Conservation (phyloP, 2,329 filamentous ascomycete species). For the Proliferodiscus dingleyae region DNA sequence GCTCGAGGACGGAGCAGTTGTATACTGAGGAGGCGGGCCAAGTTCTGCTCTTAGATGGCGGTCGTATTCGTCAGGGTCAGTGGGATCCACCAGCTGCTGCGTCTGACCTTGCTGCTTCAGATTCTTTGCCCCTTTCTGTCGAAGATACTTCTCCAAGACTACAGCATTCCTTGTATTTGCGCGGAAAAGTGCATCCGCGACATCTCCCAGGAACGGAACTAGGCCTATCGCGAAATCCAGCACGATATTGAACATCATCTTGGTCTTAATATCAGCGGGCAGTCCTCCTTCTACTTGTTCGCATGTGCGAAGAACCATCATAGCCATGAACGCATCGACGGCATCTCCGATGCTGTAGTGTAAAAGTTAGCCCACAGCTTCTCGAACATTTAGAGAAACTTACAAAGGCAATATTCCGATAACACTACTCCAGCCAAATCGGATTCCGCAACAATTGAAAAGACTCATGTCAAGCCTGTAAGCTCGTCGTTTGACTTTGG, state of each 20-base stretch:
- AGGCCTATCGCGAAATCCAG: constrained; percentile 71
- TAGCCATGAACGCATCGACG: constrained; percentile 66
- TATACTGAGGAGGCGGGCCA: constrained; percentile 28
- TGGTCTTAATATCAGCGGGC: constrained; percentile 50
- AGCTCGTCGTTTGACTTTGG: constrained; percentile 77
- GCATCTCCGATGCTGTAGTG: constrained; percentile 63
- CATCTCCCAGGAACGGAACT: constrained; percentile 70
- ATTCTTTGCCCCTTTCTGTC: constrained; percentile 60
- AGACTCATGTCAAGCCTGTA: constrained; percentile 82
- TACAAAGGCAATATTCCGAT: constrained; percentile 80
- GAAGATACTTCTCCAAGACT: constrained; percentile 58
- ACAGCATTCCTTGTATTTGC: constrained; percentile 74
- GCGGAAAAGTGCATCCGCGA: constrained; percentile 62
- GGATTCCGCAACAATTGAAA: constrained; percentile 74
- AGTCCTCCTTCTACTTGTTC: constrained; percentile 73
- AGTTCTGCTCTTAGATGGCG: constrained; percentile 26
- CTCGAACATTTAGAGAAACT: no score
- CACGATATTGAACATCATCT: constrained; percentile 77
- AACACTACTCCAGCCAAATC: constrained; percentile 84
- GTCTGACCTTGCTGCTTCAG: constrained; percentile 43
- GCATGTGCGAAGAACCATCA: constrained; percentile 71
- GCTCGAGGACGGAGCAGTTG: constrained; percentile 13
- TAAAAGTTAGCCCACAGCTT: constrained; percentile 23
- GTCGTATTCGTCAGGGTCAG: constrained; percentile 49
- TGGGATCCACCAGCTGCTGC: constrained; percentile 46